A percentile compares a stretch with the other conserved stretches of the same genome.
These are phyloP conservation scores for Zopfochytrium polystomum DNA, from an alignment of 371 early-diverging fungal genomes.

Conservation along the genomic window DNA sequence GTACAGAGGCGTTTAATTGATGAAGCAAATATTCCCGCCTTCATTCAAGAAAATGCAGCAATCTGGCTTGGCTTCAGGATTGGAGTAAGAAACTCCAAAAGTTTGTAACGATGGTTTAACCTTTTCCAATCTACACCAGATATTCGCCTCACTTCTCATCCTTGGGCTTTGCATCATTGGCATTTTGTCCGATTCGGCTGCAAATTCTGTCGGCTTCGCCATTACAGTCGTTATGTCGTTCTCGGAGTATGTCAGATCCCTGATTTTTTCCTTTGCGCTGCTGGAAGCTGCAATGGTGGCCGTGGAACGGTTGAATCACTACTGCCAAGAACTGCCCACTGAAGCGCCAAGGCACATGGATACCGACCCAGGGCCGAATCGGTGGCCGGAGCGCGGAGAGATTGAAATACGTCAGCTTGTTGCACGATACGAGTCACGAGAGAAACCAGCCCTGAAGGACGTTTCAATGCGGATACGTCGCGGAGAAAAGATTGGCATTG, in stretches of 20 bases:
- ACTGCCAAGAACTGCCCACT: constrained; percentile 40
- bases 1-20: no score
- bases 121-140: constrained; percentile 8
- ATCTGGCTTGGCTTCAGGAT: no score
- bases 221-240: constrained; percentile 10
- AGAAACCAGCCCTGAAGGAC: constrained; percentile 35
- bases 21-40: no score
- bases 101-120: no score
- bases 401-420: constrained; percentile 15
- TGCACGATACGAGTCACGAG: constrained; percentile 14
- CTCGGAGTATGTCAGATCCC: neutral
- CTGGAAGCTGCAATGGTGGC: constrained; percentile 17
- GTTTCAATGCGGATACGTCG: constrained; percentile 45
- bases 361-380: neutral
- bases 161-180: constrained; percentile 6
- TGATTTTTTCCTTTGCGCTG: neutral
- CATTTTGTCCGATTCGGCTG: no score
- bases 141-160: neutral
- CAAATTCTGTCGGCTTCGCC: constrained; percentile 9
- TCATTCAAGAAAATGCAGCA: no score
- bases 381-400: constrained; percentile 24
- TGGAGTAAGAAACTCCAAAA: no score
- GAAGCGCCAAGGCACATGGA: constrained; percentile 33
- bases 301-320: constrained; percentile 20
- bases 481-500: constrained; percentile 57